Percentiles rank a stretch among this genome's conserved stretches.
These are phyloP conservation scores for Neonectria neomacrospora DNA, from an alignment of 2,329 filamentous ascomycete genomes.

Conservation along the genomic window DNA sequence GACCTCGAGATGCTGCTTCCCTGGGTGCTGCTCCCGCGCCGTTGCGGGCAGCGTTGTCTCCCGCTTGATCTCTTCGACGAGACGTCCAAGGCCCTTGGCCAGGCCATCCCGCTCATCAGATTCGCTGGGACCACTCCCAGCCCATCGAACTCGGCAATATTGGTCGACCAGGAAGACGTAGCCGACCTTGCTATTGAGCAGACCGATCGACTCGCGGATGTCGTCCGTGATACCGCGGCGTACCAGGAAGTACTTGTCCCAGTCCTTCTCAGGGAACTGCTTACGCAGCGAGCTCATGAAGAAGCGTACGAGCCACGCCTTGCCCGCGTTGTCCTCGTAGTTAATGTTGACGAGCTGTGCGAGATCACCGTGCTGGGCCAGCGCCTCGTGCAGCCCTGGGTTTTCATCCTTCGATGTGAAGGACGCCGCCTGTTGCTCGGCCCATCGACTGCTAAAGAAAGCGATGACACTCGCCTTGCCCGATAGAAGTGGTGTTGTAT, in stretches of 20 bases:
- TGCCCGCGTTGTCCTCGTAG: slow-evolving; percentile 82
- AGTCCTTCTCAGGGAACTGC: slow-evolving; percentile 62
- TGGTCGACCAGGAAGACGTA: slow-evolving; percentile 93
- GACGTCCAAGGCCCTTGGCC: slow-evolving; percentile 69
- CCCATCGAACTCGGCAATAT: slow-evolving; percentile 92
- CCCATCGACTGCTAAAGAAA: slow-evolving; percentile 87
- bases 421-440: slow-evolving; percentile 78
- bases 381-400: slow-evolving; percentile 71
- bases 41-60: slow-evolving; percentile 48
- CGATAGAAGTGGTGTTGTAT: slow-evolving; percentile 80
- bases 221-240: slow-evolving; percentile 67
- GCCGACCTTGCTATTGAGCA: slow-evolving; percentile 91
- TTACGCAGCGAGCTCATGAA: slow-evolving; percentile 66
- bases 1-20: slow-evolving; percentile 46
- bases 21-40: slow-evolving; percentile 49
- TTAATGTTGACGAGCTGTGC: slow-evolving; percentile 90
- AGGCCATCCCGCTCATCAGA: slow-evolving; percentile 74
- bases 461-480: slow-evolving; percentile 82
- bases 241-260: slow-evolving; percentile 71
- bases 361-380: slow-evolving; percentile 63
- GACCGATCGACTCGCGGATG: slow-evolving; percentile 70
- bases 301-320: slow-evolving; percentile 66
- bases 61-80: slow-evolving; percentile 68
- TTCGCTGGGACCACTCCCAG: slow-evolving; percentile 78
- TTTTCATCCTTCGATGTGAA: slow-evolving; percentile 77